A percentile compares a stretch with the other conserved stretches of the same genome.
Evolutionary conservation across 23 red algal genomes (phyloP).

Genomic region (Gracilariopsis chorda): DNA sequence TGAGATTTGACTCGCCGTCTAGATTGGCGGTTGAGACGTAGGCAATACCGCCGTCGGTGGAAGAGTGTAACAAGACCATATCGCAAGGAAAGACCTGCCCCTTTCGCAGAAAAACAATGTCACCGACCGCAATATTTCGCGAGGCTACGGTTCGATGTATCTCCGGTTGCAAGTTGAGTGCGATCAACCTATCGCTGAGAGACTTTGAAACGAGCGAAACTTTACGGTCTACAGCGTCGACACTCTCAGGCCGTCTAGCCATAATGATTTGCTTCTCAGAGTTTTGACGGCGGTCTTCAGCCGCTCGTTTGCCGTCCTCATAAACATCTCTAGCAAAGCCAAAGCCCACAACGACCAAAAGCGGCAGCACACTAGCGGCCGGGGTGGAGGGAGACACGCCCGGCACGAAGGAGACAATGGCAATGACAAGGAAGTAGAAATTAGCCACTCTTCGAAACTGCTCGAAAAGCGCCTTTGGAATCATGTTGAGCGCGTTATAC

Average conservation of each 20-base stretch:
- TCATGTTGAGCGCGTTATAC: slow-evolving; percentile 83
- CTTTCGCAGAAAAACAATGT: slow-evolving; percentile 83
- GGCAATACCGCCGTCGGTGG: slow-evolving; percentile 67
- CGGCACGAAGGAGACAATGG: slow-evolving; percentile 84
- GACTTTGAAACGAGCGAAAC: slow-evolving; percentile 3
- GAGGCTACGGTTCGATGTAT: slow-evolving; percentile 35
- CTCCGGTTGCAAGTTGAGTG: slow-evolving; percentile 23
- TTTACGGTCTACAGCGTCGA: not conserved
- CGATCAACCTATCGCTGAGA: not conserved
- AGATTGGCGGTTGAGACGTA: slow-evolving; percentile 84
- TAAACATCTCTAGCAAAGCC: slow-evolving; percentile 77
- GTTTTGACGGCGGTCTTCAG: slow-evolving; percentile 68
- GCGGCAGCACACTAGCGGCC: slow-evolving; percentile 65
- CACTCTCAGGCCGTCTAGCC: slow-evolving; percentile 25
- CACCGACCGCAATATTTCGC: slow-evolving; percentile 78
- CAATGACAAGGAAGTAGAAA: slow-evolving; percentile 88
- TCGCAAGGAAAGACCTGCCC: slow-evolving; percentile 86
- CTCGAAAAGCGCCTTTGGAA: slow-evolving; percentile 90
- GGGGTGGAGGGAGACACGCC: slow-evolving; percentile 74
- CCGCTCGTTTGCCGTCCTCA: slow-evolving; percentile 73
- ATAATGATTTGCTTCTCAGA: slow-evolving; percentile 27
- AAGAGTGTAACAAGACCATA: slow-evolving; percentile 77
- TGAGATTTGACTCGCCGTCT: slow-evolving; percentile 97
- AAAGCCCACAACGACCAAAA: slow-evolving; percentile 85
- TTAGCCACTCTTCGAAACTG: slow-evolving; percentile 87